A percentile compares a stretch with the other conserved stretches of the same genome.
Evolutionary conservation across 164 flowering plant species (phyloP).

Genomic region (Sextonia rubra): DNA sequence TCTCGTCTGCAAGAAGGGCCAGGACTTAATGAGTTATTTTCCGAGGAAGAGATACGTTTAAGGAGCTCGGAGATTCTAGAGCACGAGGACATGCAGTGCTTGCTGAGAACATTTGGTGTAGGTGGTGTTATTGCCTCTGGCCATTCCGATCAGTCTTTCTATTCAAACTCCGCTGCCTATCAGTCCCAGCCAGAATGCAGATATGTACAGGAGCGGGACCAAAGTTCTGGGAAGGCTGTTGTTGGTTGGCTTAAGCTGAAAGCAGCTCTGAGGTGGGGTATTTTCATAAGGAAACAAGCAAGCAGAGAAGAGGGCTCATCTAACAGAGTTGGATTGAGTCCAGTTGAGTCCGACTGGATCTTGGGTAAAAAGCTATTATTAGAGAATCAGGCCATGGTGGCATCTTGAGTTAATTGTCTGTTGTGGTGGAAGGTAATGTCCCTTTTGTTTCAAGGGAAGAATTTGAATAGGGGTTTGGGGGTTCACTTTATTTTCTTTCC

Average conservation of each 20-base stretch:
- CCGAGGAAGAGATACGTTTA: slow-evolving; percentile 35
- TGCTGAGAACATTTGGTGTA: slow-evolving; percentile 28
- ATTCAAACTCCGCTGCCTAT: slow-evolving; percentile 22
- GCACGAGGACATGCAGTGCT: slow-evolving; percentile 50
- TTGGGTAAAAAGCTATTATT: not conserved
- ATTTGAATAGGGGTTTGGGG: no score
- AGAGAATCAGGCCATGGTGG: not conserved
- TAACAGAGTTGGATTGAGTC: slow-evolving; percentile 47
- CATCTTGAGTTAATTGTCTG: not conserved
- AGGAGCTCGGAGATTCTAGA: slow-evolving; percentile 52
- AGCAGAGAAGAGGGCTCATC: slow-evolving; percentile 55
- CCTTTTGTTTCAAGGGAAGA: not conserved
- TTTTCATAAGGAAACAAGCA: slow-evolving; percentile 48
- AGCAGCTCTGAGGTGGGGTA: slow-evolving; percentile 59
- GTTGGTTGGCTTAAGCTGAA: slow-evolving; percentile 62
- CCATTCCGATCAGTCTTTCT: slow-evolving; percentile 31
- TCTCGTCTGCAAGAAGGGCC: slow-evolving; percentile 25
- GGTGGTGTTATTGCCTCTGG: slow-evolving; percentile 33
- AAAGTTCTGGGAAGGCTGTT: slow-evolving; percentile 46
- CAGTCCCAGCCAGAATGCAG: slow-evolving; percentile 22
- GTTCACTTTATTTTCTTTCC: no score
- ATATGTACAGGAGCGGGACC: slow-evolving; percentile 17
- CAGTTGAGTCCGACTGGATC: not conserved
- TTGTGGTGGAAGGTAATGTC: not conserved
- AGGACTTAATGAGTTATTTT: slow-evolving; percentile 32